Percentiles rank a stretch among this genome's conserved stretches.
Conservation (phyloP, 1,284 basidiomycete species). For the Apiotrichum siamense region DNA sequence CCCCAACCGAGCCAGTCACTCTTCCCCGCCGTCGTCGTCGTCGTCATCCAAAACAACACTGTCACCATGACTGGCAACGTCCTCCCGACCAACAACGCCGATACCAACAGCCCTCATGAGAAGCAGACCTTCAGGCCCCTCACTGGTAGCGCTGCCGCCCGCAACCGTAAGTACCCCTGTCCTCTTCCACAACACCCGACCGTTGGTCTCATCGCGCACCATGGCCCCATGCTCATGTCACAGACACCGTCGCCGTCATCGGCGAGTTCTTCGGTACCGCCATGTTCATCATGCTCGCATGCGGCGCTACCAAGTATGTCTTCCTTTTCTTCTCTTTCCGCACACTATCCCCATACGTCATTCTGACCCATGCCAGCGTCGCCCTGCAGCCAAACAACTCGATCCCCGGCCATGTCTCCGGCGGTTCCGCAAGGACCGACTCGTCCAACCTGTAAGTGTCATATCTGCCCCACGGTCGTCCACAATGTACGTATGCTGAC, state of each 20-base stretch:
- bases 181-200: too few species aligned
- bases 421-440: constrained; percentile 31
- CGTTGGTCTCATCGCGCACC: neutral
- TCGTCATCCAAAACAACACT: too few species aligned
- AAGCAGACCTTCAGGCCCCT: neutral
- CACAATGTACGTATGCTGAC: constrained; percentile 15
- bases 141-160: constrained; percentile 4
- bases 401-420: constrained; percentile 35
- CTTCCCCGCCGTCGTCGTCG: too few species aligned
- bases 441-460: constrained; percentile 36
- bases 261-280: constrained; percentile 51
- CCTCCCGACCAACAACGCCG: constrained; percentile 6
- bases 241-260: constrained; percentile 47
- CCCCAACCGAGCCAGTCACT: too few species aligned
- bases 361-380: constrained; percentile 30
- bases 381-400: constrained; percentile 40
- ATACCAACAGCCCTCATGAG: constrained; percentile 4
- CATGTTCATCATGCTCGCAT: constrained; percentile 47
- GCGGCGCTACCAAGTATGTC: constrained; percentile 45
- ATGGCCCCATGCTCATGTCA: neutral
- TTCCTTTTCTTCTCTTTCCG: too few species aligned
- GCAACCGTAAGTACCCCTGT: constrained; percentile 21
- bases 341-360: constrained; percentile 1
- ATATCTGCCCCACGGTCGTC: constrained; percentile 15
- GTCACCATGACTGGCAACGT: constrained; percentile 6